A percentile compares a stretch with the other conserved stretches of the same genome.
These are phyloP conservation scores for Tanacetum coccineum DNA, from an alignment of 129 eudicot genomes.

Conservation along the genomic window DNA sequence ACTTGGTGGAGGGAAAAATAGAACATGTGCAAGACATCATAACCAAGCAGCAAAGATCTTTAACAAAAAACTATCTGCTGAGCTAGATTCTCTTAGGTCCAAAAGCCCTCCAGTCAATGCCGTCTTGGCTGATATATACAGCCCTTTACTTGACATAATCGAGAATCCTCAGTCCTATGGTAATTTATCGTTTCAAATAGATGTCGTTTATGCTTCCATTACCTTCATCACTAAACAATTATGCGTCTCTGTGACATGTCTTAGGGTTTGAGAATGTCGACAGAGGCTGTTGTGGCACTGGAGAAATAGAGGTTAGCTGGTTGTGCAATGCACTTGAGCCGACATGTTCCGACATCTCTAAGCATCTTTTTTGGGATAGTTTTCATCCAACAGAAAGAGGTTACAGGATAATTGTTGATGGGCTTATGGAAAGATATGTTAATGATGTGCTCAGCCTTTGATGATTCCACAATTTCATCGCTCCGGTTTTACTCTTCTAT, in stretches of 20 bases:
- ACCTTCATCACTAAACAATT: too few species aligned
- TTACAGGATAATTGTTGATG: slow-evolving; percentile 40
- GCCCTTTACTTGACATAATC: slow-evolving; percentile 31
- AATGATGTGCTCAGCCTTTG: slow-evolving; percentile 24
- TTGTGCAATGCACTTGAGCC: slow-evolving; percentile 32
- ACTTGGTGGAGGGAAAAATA: slow-evolving; percentile 22
- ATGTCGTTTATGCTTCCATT: too few species aligned
- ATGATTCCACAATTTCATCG: not conserved
- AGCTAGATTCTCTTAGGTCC: slow-evolving; percentile 28
- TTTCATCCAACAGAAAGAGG: slow-evolving; percentile 66
- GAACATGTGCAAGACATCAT: slow-evolving; percentile 26
- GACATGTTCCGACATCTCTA: slow-evolving; percentile 34
- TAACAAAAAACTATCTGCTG: slow-evolving; percentile 26
- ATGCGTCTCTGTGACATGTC: not conserved
- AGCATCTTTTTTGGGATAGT: slow-evolving; percentile 67
- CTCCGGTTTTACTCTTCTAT: not conserved
- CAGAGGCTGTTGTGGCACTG: slow-evolving; percentile 69
- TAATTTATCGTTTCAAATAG: slow-evolving; percentile 2
- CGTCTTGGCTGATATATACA: slow-evolving; percentile 41
- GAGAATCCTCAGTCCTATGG: slow-evolving; percentile 46
- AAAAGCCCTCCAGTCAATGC: slow-evolving; percentile 30
- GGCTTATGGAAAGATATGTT: slow-evolving; percentile 27
- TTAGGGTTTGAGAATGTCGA: slow-evolving; percentile 51
- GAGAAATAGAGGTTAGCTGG: slow-evolving; percentile 51
- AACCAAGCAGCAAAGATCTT: slow-evolving; percentile 23